phyloP scores from a whole-genome alignment of 129 eudicot genomes.

The Lactuca sativa region DNA sequence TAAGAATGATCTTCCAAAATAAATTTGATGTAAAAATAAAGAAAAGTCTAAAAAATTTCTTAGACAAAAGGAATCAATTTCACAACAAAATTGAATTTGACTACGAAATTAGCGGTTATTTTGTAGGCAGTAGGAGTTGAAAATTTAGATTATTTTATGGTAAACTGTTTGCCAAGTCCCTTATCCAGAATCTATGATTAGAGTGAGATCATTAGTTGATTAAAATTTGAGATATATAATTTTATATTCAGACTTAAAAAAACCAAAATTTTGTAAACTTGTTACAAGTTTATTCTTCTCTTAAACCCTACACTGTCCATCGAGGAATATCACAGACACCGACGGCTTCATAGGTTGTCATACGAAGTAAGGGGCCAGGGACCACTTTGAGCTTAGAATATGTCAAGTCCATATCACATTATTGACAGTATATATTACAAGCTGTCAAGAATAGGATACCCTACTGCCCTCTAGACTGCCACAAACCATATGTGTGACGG shows the following conservation, averaged over 20 bases:
- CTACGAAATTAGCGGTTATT: too few species aligned
- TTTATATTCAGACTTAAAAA: background rate
- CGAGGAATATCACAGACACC: background rate
- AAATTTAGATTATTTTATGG: too few species aligned
- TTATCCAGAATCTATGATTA: too few species aligned
- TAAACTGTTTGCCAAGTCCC: too few species aligned
- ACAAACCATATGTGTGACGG: conserved; percentile 12
- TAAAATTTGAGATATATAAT: background rate
- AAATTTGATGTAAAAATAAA: too few species aligned
- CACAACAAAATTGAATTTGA: too few species aligned
- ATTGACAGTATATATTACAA: conserved; percentile 7
- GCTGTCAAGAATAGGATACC: conserved; percentile 10
- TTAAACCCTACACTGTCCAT: background rate
- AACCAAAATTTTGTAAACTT: too few species aligned
- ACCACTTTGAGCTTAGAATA: conserved; percentile 19
- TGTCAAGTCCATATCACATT: conserved; percentile 28
- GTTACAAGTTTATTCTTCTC: background rate
- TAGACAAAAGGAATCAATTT: too few species aligned
- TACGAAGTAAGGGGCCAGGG: conserved; percentile 4
- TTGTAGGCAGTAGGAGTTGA: too few species aligned
- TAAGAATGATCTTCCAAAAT: too few species aligned
- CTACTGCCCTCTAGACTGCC: conserved; percentile 9
- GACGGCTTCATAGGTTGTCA: conserved; percentile 2
- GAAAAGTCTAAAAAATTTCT: too few species aligned
- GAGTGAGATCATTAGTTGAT: too few species aligned